Conservation (phyloP, 2,329 filamentous ascomycete genomes). For the Arthroderma sp. region DNA sequence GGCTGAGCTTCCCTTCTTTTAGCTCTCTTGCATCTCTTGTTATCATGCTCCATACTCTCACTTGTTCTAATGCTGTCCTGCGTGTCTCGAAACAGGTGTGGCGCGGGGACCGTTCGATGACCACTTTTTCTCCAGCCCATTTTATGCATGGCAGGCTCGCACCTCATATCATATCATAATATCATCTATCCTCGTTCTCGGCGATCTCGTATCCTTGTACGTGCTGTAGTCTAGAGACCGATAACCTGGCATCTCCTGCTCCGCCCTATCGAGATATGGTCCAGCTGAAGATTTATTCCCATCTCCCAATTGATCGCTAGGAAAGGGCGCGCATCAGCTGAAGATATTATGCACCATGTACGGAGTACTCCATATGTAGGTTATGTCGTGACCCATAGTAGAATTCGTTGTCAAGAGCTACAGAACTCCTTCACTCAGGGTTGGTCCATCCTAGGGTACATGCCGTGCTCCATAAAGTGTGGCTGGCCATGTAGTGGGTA, state of each 20-base stretch:
- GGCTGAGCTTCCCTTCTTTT: neutral
- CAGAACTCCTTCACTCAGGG: too few relatives aligned
- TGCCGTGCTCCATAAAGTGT: neutral
- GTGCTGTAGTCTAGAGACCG: neutral
- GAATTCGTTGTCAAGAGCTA: too few relatives aligned
- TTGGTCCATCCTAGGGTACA: neutral
- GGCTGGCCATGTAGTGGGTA: neutral
- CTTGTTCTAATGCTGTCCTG: too few relatives aligned
- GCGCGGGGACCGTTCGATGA: too few relatives aligned
- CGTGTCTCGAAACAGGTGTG: too few relatives aligned
- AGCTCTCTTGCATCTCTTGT: neutral
- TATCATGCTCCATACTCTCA: too few relatives aligned
- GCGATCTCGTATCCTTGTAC: neutral
- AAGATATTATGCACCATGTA: neutral
- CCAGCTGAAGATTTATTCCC: neutral
- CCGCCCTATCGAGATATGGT: neutral
- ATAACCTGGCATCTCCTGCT: neutral
- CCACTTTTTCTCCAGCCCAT: neutral
- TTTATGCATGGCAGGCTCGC: neutral
- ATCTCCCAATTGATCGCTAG: neutral
- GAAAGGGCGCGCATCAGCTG: neutral
- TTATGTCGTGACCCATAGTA: neutral
- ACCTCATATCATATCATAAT: too few relatives aligned
- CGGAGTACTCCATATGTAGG: too few relatives aligned
- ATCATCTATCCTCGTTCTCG: too few relatives aligned